phyloP scores from a whole-genome alignment of 73 alveolate genomes.

The Paramecium bursaria region DNA sequence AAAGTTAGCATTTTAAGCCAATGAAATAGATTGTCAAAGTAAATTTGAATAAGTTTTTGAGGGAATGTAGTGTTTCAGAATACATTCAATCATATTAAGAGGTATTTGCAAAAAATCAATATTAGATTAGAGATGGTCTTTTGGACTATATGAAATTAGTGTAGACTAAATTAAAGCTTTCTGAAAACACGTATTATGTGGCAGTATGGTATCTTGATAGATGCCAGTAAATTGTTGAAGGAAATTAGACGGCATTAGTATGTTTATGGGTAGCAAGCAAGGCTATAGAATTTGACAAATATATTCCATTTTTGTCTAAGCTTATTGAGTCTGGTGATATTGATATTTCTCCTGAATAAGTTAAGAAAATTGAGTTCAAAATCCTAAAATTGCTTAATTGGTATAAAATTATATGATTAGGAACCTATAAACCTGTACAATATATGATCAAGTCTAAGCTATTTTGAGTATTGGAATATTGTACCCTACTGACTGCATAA shows the following conservation, averaged over 20 bases:
- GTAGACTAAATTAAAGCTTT: too few species aligned
- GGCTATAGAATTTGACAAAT: constrained; percentile 23
- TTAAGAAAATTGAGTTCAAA: neutral
- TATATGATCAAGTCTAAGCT: constrained; percentile 27
- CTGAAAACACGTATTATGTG: constrained; percentile 15
- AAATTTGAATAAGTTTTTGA: too few species aligned
- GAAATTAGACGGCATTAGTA: neutral
- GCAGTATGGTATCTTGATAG: constrained; percentile 19
- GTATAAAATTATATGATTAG: constrained; percentile 1
- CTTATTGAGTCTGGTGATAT: constrained; percentile 5
- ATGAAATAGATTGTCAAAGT: too few species aligned
- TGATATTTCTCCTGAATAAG: neutral
- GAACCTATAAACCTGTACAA: neutral
- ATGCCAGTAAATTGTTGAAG: neutral
- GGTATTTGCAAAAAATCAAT: too few species aligned
- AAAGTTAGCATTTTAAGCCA: too few species aligned
- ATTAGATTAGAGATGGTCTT: too few species aligned
- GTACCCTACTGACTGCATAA: neutral
- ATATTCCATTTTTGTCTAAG: constrained; percentile 22
- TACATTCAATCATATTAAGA: too few species aligned
- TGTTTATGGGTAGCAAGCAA: constrained; percentile 23
- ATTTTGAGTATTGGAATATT: neutral
- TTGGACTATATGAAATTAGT: too few species aligned
- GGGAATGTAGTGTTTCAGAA: too few species aligned
- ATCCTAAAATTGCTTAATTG: constrained; percentile 28